These are phyloP conservation scores for Fraxinus sp. DNA, from an alignment of 305 asterid species.

Conservation along the genomic window DNA sequence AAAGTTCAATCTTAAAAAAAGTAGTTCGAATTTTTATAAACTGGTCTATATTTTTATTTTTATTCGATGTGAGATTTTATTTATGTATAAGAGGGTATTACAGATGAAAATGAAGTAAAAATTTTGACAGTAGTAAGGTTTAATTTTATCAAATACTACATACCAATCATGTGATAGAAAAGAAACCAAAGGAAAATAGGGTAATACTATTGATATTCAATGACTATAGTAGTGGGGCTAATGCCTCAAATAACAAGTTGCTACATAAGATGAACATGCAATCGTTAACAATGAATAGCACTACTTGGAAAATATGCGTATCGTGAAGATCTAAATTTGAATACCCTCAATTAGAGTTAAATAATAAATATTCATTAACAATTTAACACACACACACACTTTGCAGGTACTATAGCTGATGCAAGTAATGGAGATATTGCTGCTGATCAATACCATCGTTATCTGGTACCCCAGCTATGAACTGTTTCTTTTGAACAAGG, in stretches of 20 bases:
- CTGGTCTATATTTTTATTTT: too few species aligned
- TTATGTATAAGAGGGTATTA: not conserved
- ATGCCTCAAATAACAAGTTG: not conserved
- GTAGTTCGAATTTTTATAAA: too few species aligned
- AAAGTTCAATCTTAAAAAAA: too few species aligned
- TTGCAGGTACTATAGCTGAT: slow-evolving; percentile 34
- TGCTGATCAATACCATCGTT: slow-evolving; percentile 50
- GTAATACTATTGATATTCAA: not conserved
- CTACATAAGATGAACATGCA: not conserved
- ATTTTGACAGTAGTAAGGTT: not conserved
- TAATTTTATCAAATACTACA: not conserved
- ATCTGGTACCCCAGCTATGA: slow-evolving; percentile 28
- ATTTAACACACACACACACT: not conserved
- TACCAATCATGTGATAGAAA: not conserved
- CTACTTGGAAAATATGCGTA: not conserved
- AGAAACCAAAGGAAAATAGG: not conserved
- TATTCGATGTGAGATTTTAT: too few species aligned
- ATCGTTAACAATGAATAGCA: too few species aligned
- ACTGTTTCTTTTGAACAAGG: not conserved
- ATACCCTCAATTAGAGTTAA: not conserved
- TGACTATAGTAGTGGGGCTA: too few species aligned
- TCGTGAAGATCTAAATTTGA: not conserved
- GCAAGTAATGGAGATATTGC: slow-evolving; percentile 53
- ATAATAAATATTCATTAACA: not conserved
- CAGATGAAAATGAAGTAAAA: not conserved